phyloP scores from a whole-genome alignment of 2,329 filamentous ascomycete genomes.

The Lachnellula occidentalis region DNA sequence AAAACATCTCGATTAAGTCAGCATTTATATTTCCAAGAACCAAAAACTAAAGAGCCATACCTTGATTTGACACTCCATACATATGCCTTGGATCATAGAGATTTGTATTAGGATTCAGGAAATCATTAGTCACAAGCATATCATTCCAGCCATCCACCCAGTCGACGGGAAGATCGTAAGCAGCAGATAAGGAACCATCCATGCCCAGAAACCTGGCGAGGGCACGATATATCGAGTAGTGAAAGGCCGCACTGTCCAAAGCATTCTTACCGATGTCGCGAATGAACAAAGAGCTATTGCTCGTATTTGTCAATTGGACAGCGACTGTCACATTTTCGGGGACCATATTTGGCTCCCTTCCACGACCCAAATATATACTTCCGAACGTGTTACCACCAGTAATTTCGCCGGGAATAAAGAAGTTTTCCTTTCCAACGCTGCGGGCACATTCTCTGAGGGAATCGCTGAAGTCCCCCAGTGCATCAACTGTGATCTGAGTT shows the following conservation, averaged over 20 bases:
- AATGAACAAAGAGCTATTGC: slow-evolving; percentile 31
- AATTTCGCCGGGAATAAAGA: slow-evolving; percentile 58
- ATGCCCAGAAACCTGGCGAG: slow-evolving; percentile 52
- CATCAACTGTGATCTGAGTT: slow-evolving; percentile 57
- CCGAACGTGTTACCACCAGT: slow-evolving; percentile 56
- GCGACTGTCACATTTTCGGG: slow-evolving; percentile 23
- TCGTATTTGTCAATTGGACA: not conserved
- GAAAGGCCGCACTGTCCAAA: slow-evolving; percentile 55
- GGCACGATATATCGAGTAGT: slow-evolving; percentile 58
- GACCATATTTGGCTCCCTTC: slow-evolving; percentile 43
- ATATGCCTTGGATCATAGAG: slow-evolving; percentile 59
- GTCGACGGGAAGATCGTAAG: slow-evolving; percentile 44
- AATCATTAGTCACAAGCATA: slow-evolving; percentile 52
- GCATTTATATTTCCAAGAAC: too few relatives aligned
- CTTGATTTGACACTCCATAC: slow-evolving; percentile 55
- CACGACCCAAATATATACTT: slow-evolving; percentile 55
- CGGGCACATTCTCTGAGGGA: slow-evolving; percentile 53
- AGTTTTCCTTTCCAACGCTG: slow-evolving; percentile 53
- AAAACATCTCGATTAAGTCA: slow-evolving; percentile 45
- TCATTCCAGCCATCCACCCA: slow-evolving; percentile 51
- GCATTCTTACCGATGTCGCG: slow-evolving; percentile 47
- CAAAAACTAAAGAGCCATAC: too few relatives aligned
- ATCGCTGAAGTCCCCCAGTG: slow-evolving; percentile 51
- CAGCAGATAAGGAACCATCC: not conserved
- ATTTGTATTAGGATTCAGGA: slow-evolving; percentile 55